Percentiles rank a stretch among this genome's conserved stretches.
These are phyloP conservation scores for Fusarium tuaranense DNA, from an alignment of 2,329 filamentous ascomycete species.

Conservation along the genomic window DNA sequence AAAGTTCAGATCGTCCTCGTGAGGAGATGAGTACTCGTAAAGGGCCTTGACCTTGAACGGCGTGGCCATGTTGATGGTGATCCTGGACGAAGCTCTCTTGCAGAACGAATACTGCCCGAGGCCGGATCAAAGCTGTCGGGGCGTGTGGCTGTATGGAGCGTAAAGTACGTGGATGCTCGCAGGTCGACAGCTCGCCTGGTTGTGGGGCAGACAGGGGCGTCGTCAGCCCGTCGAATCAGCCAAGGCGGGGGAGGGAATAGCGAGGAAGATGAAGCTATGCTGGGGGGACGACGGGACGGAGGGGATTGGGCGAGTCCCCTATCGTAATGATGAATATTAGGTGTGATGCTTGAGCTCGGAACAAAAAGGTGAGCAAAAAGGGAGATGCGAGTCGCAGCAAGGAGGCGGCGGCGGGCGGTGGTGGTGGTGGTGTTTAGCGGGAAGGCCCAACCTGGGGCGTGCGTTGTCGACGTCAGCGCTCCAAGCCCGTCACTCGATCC, in stretches of 20 bases:
- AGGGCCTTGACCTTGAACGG: constrained; percentile 96
- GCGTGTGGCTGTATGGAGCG: constrained; percentile 41
- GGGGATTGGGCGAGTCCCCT: constrained; percentile 25
- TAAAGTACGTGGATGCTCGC: constrained; percentile 34
- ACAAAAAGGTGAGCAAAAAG: constrained; percentile 33
- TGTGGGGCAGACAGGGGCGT: constrained; percentile 48
- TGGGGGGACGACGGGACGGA: constrained; percentile 41
- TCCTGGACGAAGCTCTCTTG: constrained; percentile 42
- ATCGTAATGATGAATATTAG: constrained; percentile 15
- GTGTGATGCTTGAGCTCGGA: constrained; percentile 21
- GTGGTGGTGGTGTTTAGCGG: constrained; percentile 48
- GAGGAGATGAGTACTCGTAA: constrained; percentile 91
- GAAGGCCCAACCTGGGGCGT: constrained; percentile 47
- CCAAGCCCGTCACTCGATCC: constrained; percentile 39
- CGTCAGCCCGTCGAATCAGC: constrained; percentile 45
- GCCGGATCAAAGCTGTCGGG: constrained; percentile 42
- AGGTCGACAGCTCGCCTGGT: constrained; percentile 45
- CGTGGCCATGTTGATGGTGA: constrained; percentile 68
- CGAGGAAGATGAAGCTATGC: constrained; percentile 16
- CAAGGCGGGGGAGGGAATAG: constrained; percentile 35
- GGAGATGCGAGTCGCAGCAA: constrained; percentile 38
- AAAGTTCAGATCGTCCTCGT: constrained; percentile 96
- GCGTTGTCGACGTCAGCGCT: constrained; percentile 64
- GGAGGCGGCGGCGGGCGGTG: constrained; percentile 47
- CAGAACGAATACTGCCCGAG: constrained; percentile 46